phyloP scores from a whole-genome alignment of 352 stramenopile genomes.

The Globisporangium barbulae region DNA sequence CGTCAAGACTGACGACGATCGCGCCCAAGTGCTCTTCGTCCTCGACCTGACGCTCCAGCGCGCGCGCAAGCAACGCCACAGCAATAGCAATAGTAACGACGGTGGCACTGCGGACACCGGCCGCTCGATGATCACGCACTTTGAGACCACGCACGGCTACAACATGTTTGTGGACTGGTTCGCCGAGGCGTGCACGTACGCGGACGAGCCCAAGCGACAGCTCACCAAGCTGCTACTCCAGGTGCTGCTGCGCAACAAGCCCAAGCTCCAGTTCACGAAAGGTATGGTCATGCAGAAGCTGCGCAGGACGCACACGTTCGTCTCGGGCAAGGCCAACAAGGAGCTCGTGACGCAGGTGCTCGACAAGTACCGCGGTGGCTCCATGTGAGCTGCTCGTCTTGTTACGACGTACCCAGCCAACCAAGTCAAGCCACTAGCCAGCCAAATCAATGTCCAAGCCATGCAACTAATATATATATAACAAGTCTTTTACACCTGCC shows the following conservation, averaged over 20 bases:
- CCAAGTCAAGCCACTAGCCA: not conserved
- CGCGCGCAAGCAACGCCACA: slow-evolving; percentile 9
- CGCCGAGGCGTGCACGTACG: slow-evolving; percentile 35
- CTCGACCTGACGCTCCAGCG: slow-evolving; percentile 45
- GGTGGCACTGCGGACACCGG: slow-evolving; percentile 1
- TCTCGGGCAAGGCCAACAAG: slow-evolving; percentile 45
- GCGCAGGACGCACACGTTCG: slow-evolving; percentile 21
- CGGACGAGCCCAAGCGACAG: slow-evolving; percentile 41
- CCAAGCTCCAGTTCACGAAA: slow-evolving; percentile 37
- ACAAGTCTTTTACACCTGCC: not conserved
- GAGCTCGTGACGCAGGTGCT: slow-evolving; percentile 37
- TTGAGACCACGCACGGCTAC: slow-evolving; percentile 61
- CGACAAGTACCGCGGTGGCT: slow-evolving; percentile 29
- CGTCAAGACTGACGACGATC: slow-evolving; percentile 48
- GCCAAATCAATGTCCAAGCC: not conserved
- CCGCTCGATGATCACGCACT: slow-evolving; percentile 31
- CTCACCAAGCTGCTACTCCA: slow-evolving; percentile 52
- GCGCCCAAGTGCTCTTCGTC: slow-evolving; percentile 53
- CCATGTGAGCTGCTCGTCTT: not conserved
- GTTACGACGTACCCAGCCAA: not conserved
- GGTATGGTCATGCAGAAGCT: slow-evolving; percentile 35
- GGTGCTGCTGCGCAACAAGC: slow-evolving; percentile 51
- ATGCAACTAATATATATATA: not conserved
- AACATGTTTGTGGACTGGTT: slow-evolving; percentile 60
- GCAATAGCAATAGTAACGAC: not conserved